Conservation (phyloP, 2,329 filamentous ascomycete species). For the Trichoderma citrinoviride region DNA sequence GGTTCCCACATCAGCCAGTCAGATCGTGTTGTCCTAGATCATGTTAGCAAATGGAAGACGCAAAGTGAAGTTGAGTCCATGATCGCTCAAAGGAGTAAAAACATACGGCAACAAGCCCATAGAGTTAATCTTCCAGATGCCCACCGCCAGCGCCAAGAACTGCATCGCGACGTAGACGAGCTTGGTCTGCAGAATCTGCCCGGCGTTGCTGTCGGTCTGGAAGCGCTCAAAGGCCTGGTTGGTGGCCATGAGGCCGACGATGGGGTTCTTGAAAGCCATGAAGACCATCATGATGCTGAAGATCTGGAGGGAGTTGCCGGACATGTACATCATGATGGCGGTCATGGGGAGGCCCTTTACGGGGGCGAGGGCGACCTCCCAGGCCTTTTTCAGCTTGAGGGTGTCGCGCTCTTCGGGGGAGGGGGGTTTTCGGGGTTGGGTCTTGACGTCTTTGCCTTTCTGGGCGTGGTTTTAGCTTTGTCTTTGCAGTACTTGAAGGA, state of each 20-base stretch:
- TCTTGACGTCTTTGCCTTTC: conserved; percentile 52
- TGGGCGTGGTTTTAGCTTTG: conserved; percentile 26
- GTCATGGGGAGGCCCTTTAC: conserved; percentile 97
- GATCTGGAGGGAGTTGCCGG: conserved; percentile 94
- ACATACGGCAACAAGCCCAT: conserved; percentile 93
- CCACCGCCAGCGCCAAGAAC: conserved; percentile 75
- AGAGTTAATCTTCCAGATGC: conserved; percentile 92
- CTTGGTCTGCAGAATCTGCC: conserved; percentile 78
- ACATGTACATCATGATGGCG: conserved; percentile 99
- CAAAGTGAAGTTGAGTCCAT: too few relatives aligned
- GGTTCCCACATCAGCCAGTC: conserved; percentile 98
- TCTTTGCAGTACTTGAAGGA: neutral
- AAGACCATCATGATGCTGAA: conserved; percentile 99
- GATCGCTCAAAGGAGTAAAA: neutral
- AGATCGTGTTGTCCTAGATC: conserved; percentile 77
- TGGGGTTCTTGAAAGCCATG: conserved; percentile 96
- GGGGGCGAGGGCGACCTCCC: conserved; percentile 92
- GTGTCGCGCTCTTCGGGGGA: conserved; percentile 86
- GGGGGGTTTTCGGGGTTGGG: conserved; percentile 60
- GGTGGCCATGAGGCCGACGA: conserved; percentile 78
- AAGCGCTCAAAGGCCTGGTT: conserved; percentile 89
- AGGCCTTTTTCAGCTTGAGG: conserved; percentile 96
- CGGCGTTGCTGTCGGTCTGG: conserved; percentile 74
- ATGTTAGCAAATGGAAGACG: conserved; percentile 4
- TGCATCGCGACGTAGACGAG: conserved; percentile 85